These are phyloP conservation scores for Solanum sitiens DNA, from an alignment of 257 asterid species.

Conservation along the genomic window DNA sequence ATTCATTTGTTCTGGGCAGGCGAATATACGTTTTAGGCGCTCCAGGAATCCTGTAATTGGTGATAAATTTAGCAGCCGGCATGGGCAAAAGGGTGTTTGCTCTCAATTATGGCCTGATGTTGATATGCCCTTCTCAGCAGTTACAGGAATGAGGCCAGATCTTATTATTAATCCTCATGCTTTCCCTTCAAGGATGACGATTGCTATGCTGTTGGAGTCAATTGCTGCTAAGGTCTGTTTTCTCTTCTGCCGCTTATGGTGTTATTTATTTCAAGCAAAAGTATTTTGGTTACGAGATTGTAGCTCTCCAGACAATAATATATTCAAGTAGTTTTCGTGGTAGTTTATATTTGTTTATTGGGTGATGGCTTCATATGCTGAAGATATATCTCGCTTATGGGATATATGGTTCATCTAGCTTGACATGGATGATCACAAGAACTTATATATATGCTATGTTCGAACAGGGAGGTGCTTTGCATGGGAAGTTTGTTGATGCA, in stretches of 20 bases:
- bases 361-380: neutral
- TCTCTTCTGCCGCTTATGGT: neutral
- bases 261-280: neutral
- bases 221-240: constrained; percentile 86
- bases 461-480: constrained; percentile 76
- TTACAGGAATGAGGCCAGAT: constrained; percentile 93
- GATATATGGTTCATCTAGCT: neutral
- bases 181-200: constrained; percentile 96
- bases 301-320: neutral
- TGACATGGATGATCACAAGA: neutral
- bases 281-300: neutral
- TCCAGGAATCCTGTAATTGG: constrained; percentile 90
- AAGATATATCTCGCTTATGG: neutral
- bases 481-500: constrained; percentile 81
- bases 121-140: constrained; percentile 93
- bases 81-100: constrained; percentile 99
- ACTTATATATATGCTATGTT: neutral
- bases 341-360: neutral
- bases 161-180: constrained; percentile 98
- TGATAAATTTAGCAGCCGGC: constrained; percentile 97
- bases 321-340: neutral
- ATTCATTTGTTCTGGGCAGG: constrained; percentile 38
- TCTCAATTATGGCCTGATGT: constrained; percentile 91
- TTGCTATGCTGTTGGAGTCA: constrained; percentile 96
- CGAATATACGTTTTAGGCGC: constrained; percentile 71